A percentile compares a stretch with the other conserved stretches of the same genome.
phyloP scores from a whole-genome alignment of 345 rosid genomes.

The Passiflora organensis region DNA sequence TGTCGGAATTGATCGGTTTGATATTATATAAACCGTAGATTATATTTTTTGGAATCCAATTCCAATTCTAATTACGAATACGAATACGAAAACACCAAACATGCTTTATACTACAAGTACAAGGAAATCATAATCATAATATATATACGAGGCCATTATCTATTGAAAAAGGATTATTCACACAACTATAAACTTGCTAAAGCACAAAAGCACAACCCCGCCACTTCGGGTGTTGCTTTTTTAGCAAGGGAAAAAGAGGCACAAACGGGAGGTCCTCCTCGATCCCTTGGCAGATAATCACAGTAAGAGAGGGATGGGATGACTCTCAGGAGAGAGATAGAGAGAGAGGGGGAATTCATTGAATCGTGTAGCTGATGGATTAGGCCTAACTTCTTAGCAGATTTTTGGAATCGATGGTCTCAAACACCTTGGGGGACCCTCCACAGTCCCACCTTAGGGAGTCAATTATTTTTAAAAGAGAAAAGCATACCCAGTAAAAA shows the following conservation, averaged over 20 bases:
- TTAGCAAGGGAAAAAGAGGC: not conserved
- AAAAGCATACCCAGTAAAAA: not conserved
- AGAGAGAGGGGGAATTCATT: constrained; percentile 6
- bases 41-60: too few relatives aligned
- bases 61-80: not conserved
- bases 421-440: constrained; percentile 8
- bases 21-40: too few relatives aligned
- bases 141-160: not conserved
- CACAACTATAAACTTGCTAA: not conserved
- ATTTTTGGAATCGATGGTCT: constrained; percentile 1
- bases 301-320: not conserved
- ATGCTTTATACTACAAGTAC: not conserved
- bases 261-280: not conserved
- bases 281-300: constrained; percentile 1
- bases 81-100: not conserved
- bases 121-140: not conserved
- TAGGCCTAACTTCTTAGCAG: constrained; percentile 4
- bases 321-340: not conserved
- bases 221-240: constrained; percentile 8
- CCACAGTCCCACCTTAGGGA: not conserved
- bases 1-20: too few relatives aligned
- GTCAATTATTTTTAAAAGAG: not conserved
- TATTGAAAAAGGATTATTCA: not conserved
- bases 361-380: constrained; percentile 8
- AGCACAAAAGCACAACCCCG: constrained; percentile 18